These are phyloP conservation scores for Saccharomycopsis crataegensis DNA, from an alignment of 1,139 yeast genomes.

Conservation along the genomic window DNA sequence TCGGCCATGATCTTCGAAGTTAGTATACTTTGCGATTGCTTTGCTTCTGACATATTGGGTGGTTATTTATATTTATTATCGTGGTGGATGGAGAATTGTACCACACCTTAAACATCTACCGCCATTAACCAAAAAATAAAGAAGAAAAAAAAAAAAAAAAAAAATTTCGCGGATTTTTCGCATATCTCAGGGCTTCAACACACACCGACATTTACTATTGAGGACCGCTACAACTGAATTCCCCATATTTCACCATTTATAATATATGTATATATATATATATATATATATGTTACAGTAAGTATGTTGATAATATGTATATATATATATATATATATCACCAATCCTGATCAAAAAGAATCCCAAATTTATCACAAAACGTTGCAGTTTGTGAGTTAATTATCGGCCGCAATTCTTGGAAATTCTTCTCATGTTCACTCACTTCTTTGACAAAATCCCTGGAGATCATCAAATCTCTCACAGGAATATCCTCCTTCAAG, in stretches of 20 bases:
- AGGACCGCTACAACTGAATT: too few relatives aligned
- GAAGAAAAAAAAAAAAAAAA: too few relatives aligned
- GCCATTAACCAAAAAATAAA: too few relatives aligned
- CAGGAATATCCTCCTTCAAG: neutral
- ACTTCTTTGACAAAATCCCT: slow-evolving; percentile 7
- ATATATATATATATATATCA: neutral
- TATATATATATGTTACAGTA: neutral
- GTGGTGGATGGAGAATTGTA: too few relatives aligned
- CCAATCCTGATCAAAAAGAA: neutral
- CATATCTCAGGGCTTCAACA: too few relatives aligned
- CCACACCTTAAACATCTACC: too few relatives aligned
- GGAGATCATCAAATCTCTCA: slow-evolving; percentile 7
- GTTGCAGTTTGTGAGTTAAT: slow-evolving; percentile 4
- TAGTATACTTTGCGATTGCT: neutral
- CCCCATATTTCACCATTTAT: neutral
- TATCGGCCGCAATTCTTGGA: neutral
- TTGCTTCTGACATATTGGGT: neutral
- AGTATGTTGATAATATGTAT: neutral
- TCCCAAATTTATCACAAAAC: slow-evolving; percentile 14
- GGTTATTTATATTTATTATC: neutral
- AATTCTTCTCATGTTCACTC: neutral
- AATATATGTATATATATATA: neutral
- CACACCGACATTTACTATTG: too few relatives aligned
- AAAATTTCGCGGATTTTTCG: too few relatives aligned
- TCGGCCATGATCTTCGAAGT: slow-evolving; percentile 7